These are phyloP conservation scores for Claviceps capensis DNA, from an alignment of 2,329 filamentous ascomycete species.

Conservation along the genomic window DNA sequence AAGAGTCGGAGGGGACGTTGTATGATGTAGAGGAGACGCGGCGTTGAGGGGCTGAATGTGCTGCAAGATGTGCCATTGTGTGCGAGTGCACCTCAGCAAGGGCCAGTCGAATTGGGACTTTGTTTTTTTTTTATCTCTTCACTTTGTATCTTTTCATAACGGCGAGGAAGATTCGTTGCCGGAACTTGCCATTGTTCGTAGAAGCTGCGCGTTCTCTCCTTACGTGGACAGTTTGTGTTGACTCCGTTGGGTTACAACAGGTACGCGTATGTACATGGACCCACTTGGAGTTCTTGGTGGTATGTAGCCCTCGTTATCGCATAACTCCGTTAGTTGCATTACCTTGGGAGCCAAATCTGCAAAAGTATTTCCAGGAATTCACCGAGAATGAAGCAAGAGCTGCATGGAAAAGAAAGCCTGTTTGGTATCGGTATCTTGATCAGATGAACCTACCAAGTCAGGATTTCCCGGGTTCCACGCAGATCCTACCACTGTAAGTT, in stretches of 20 bases:
- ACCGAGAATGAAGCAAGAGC: neutral
- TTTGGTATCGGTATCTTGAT: too few relatives aligned
- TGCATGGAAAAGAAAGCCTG: too few relatives aligned
- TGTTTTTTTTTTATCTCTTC: neutral
- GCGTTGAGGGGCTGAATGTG: slow-evolving; percentile 1
- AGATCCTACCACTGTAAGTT: too few relatives aligned
- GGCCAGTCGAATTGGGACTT: neutral
- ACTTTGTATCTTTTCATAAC: neutral
- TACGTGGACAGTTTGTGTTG: too few relatives aligned
- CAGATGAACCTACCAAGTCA: too few relatives aligned
- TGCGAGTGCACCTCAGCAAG: neutral
- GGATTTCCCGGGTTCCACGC: too few relatives aligned
- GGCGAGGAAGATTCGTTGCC: neutral
- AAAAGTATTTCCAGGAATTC: neutral
- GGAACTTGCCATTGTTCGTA: too few relatives aligned
- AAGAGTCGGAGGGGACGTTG: slow-evolving; percentile 8
- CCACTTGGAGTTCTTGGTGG: too few relatives aligned
- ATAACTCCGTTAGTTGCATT: slow-evolving; percentile 13
- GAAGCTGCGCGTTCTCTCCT: too few relatives aligned
- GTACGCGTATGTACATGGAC: too few relatives aligned
- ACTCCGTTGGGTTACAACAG: too few relatives aligned
- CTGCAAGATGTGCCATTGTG: slow-evolving; percentile 5
- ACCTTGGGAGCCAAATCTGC: neutral
- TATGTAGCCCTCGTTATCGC: slow-evolving; percentile 1
- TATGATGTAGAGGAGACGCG: slow-evolving; percentile 7